Base-by-base conservation (phyloP, 805 yeast species). In the Cyberlindnera misumaiensis region DNA sequence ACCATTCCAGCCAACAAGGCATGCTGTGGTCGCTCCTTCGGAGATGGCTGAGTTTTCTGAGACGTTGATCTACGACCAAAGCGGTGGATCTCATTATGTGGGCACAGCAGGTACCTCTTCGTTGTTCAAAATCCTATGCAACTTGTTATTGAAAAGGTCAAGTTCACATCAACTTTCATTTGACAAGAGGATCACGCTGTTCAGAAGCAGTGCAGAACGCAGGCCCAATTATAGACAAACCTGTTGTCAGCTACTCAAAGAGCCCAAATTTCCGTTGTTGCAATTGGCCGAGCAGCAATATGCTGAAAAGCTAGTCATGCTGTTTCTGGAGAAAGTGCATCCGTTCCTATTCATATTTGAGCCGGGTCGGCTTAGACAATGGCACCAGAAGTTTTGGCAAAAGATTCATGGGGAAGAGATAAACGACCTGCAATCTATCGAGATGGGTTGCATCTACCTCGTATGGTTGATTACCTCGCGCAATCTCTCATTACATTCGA, bases 101-200 rank as follows among this genome's bases (percentile, higher is more conserved):
- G 75, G 75, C 1, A 61, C 67, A 15, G 62, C 61, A 13, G 73
- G 74, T 17, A 68, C 73, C 2, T 67, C 72, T 0, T 65, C 70
- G 2, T 43, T 70, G 20, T 53, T 70, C 39, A 65, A 61, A 35
- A 66, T 70, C 1, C 43, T 70, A 8, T 67, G 73, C 42, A 70
- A 67, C 44, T 54, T 70, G 15, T 58, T 70, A 18, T 51, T 52
- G 36, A 54, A 54, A 26, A 38, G 57, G 30, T 51, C 56, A 1
- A 46, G 65, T n/a, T 62, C 64, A 38, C 50, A 64, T 14, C 60
- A 67, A 0, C 52, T 55, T 14, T 64, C 62, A 28, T 65, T 69
- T 10, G 65, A 68, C 20, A 48, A 44, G 34, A 49, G 52, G 34
- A 42, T 45, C 35, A 49, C 49, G 22, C 24, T 51, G 10, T 54